Conservation (phyloP, 139 green algal genomes). For the Nannochloris sp. region DNA sequence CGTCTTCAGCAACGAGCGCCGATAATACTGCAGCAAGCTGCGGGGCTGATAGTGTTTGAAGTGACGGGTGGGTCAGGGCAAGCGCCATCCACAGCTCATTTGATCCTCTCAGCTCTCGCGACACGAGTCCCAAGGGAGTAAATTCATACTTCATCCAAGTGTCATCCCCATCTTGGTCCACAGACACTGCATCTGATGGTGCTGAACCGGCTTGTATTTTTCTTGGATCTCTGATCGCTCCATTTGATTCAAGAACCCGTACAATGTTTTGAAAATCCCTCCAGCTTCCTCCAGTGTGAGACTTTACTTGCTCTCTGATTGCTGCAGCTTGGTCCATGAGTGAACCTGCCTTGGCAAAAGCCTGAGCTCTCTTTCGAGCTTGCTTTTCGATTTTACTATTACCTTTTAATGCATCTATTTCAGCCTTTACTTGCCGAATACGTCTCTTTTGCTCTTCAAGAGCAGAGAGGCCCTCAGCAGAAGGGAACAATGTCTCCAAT, state of each 20-base stretch:
- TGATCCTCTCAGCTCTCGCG: constrained; percentile 52
- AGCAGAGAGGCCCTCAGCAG: constrained; percentile 10
- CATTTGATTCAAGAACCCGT: constrained; percentile 41
- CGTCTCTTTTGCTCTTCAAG: constrained; percentile 17
- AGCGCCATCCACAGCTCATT: constrained; percentile 88
- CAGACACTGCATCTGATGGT: neutral
- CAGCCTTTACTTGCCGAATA: constrained; percentile 17
- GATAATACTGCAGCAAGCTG: constrained; percentile 53
- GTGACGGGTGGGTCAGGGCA: constrained; percentile 48
- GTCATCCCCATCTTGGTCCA: neutral
- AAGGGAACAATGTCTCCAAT: constrained; percentile 1
- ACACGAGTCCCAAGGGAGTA: constrained; percentile 52
- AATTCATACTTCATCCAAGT: constrained; percentile 8
- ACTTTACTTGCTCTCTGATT: constrained; percentile 30
- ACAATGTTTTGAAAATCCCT: constrained; percentile 43
- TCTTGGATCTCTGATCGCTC: constrained; percentile 24
- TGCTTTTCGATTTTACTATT: constrained; percentile 14
- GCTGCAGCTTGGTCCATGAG: constrained; percentile 18
- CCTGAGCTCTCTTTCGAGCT: constrained; percentile 1
- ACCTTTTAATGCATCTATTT: constrained; percentile 15
- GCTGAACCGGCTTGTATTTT: neutral
- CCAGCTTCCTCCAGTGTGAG: constrained; percentile 26
- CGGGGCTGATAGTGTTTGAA: constrained; percentile 38
- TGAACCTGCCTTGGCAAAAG: constrained; percentile 14
- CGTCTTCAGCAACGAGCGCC: constrained; percentile 47